A percentile compares a stretch with the other conserved stretches of the same genome.
These are phyloP conservation scores for Trichothecium roseum DNA, from an alignment of 2,329 filamentous ascomycete species.

Conservation along the genomic window DNA sequence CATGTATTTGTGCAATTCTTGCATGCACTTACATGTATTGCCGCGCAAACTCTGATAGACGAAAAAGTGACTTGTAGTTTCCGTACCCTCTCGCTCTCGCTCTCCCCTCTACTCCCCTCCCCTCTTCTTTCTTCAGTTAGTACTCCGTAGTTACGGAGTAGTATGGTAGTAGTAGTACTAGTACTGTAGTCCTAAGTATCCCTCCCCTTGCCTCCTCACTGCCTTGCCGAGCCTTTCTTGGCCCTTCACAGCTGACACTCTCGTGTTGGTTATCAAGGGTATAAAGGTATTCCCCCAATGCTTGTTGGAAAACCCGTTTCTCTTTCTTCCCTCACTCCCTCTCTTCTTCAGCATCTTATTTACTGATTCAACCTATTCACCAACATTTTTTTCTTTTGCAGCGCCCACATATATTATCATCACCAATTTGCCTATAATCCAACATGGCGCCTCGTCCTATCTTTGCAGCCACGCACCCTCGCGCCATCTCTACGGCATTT, in stretches of 20 bases:
- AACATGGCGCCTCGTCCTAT: conserved; percentile 62
- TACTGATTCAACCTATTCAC: background rate
- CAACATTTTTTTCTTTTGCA: no score
- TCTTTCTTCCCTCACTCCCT: background rate
- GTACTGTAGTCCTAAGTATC: no score
- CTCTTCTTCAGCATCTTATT: background rate
- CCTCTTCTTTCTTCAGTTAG: background rate
- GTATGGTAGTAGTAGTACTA: no score
- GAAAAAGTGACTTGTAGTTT: no score
- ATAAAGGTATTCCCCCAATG: no score
- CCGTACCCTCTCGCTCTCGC: background rate
- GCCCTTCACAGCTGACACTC: background rate
- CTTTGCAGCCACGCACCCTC: conserved; percentile 87
- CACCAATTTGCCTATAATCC: no score
- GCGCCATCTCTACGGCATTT: conserved; percentile 94
- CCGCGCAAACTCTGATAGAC: no score
- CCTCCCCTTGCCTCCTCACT: no score
- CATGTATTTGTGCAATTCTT: no score
- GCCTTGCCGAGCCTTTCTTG: background rate
- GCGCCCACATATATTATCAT: no score
- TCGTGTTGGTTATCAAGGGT: background rate
- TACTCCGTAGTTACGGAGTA: no score
- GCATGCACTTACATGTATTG: no score
- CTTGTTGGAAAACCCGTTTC: background rate
- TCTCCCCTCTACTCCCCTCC: background rate